Evolutionary conservation across 371 early-diverging fungal species (phyloP).

Genomic region (Lichtheimia ornata): DNA sequence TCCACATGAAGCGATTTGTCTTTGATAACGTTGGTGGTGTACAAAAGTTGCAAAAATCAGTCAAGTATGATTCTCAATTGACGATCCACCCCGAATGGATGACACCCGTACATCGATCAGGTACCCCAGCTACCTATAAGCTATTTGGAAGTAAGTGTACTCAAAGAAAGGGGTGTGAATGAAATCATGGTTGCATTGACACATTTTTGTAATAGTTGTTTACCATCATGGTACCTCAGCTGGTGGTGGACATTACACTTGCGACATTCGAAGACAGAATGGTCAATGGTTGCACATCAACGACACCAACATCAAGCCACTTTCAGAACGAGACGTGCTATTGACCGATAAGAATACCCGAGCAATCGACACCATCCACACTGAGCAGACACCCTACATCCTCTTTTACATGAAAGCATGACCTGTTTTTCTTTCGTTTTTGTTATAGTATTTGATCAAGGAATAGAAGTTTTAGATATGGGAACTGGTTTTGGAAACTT

Average conservation of each 20-base stretch:
- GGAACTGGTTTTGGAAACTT: not conserved
- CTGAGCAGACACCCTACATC: constrained; percentile 51
- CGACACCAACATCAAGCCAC: constrained; percentile 76
- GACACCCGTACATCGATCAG: constrained; percentile 48
- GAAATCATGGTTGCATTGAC: constrained; percentile 19
- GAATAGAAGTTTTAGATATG: constrained; percentile 3
- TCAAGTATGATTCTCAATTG: constrained; percentile 71
- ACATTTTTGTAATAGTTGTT: constrained; percentile 60
- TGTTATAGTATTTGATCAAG: constrained; percentile 1
- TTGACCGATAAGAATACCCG: constrained; percentile 46
- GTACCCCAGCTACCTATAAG: constrained; percentile 49
- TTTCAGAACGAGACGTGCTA: constrained; percentile 71
- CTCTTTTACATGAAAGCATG: constrained; percentile 40
- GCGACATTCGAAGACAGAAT: constrained; percentile 77
- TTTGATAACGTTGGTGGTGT: constrained; percentile 80
- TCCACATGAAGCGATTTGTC: constrained; percentile 94
- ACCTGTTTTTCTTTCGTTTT: constrained; percentile 4
- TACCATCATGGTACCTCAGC: constrained; percentile 94
- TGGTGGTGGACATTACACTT: constrained; percentile 96
- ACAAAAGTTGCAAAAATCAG: constrained; percentile 85
- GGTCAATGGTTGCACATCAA: constrained; percentile 91
- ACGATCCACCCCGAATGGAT: constrained; percentile 73
- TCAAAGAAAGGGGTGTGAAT: not conserved
- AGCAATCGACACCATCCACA: constrained; percentile 43
- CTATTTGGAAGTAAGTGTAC: constrained; percentile 53